Base-by-base conservation (phyloP, 441 rosid species). In the Lepidium campestre region DNA sequence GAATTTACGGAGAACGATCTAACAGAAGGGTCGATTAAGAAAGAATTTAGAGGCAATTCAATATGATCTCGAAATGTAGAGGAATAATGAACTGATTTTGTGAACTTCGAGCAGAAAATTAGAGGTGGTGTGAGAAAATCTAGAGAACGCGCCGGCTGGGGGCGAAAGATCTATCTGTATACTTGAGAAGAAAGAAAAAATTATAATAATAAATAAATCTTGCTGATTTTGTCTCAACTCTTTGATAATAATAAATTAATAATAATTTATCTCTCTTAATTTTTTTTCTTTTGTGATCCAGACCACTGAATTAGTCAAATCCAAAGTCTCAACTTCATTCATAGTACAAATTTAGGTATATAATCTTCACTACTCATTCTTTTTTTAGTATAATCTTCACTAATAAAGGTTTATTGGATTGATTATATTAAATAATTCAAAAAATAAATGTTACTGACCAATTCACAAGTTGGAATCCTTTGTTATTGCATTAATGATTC, bases 201-300 rank as follows among this genome's bases (percentile, higher is more conserved):
- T 37, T 23, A 11, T 11, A 23, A 10, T 8, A 39, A 12, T 8
- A 5, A 11, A 32, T 23, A 25, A 18, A 4, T 32, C 1, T 41
- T 6, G 62, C 70, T 56, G 46, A 67, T 56, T 56, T 66, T 44
- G 45, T 67, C 63, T 55, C 54, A 29, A 31, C 23, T 65, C 17
- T 18, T 19, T n/a, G n/a, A n/a, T n/a, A n/a, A n/a, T n/a, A n/a
- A n/a, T n/a, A n/a, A n/a, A n/a, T n/a, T n/a, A n/a, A n/a, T n/a
- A n/a, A n/a, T n/a, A n/a, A 56, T 6, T 55, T 17, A 22, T 56
- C 46, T 57, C 61, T 29, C 44, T n/a, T 19, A 12, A 10, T 3
- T 37, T 17, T 10, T 12, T 42, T 41, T 62, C 17, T 14, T 47
- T 15, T 40, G 15, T 10, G 5, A 25, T 49, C 17, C 6, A 23